phyloP scores from a whole-genome alignment of 1,284 basidiomycete species.

The Cutaneotrichosporon daszewskae region DNA sequence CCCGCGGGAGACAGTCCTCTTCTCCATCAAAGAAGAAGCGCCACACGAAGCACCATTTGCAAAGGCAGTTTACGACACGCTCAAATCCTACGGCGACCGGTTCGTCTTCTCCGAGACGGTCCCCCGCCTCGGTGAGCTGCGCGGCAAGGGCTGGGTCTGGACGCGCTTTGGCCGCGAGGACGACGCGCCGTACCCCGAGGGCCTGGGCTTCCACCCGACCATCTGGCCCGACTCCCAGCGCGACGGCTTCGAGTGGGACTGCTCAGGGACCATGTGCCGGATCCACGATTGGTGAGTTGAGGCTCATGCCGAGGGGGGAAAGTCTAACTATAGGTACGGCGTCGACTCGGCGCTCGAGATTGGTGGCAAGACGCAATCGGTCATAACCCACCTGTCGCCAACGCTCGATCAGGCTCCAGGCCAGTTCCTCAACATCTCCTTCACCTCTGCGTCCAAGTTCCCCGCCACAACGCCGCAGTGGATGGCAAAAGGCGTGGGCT shows the following conservation, averaged over 20 bases:
- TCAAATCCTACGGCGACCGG: constrained; percentile 53
- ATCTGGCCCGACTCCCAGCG: constrained; percentile 71
- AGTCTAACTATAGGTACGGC: constrained; percentile 56
- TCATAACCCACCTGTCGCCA: constrained; percentile 17
- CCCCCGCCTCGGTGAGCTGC: constrained; percentile 69
- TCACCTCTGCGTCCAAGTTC: constrained; percentile 71
- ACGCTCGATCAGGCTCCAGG: constrained; percentile 10
- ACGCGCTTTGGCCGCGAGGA: constrained; percentile 71
- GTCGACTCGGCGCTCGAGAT: constrained; percentile 70
- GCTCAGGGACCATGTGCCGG: constrained; percentile 54
- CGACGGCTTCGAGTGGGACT: constrained; percentile 66
- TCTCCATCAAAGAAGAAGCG: constrained; percentile 80
- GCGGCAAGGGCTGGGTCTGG: constrained; percentile 74
- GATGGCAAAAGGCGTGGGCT: constrained; percentile 73
- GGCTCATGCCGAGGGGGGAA: neutral
- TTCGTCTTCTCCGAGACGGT: constrained; percentile 76
- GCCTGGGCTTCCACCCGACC: constrained; percentile 72
- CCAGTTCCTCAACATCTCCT: constrained; percentile 61
- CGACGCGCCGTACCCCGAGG: constrained; percentile 42
- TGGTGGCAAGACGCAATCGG: constrained; percentile 64
- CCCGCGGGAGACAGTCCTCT: constrained; percentile 64
- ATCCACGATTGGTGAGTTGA: constrained; percentile 73
- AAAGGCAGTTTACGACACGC: constrained; percentile 59
- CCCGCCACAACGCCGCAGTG: constrained; percentile 67
- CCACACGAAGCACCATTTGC: constrained; percentile 54